Evolutionary conservation across 1,284 basidiomycete genomes (phyloP).

Genomic region (Pascua guehoae): DNA sequence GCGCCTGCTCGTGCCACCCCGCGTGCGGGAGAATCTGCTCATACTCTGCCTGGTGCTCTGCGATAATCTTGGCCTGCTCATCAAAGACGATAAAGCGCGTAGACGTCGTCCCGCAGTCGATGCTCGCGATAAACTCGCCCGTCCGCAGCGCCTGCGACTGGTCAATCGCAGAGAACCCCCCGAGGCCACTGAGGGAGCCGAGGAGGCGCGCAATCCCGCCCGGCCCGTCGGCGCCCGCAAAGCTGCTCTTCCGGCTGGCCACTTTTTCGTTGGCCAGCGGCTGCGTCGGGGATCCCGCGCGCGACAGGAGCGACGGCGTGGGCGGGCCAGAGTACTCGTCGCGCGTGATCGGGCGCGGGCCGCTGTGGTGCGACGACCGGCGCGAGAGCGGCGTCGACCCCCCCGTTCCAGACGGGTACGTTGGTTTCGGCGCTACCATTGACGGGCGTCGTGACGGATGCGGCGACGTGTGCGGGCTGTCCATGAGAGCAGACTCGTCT

Average conservation of each 20-base stretch:
- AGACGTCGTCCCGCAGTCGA: slow-evolving; percentile 93
- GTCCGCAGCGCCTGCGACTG: slow-evolving; percentile 27
- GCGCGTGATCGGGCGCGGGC: slow-evolving; percentile 37
- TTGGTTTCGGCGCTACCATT: slow-evolving; percentile 15
- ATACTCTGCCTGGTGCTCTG: slow-evolving; percentile 83
- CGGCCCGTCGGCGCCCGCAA: slow-evolving; percentile 20
- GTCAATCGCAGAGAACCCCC: slow-evolving; percentile 28
- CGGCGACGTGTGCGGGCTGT: slow-evolving; percentile 21
- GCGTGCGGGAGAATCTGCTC: slow-evolving; percentile 86
- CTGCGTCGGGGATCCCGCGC: slow-evolving; percentile 47
- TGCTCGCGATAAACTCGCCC: slow-evolving; percentile 74
- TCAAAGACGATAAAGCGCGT: slow-evolving; percentile 94
- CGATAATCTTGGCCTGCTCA: slow-evolving; percentile 79
- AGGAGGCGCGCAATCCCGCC: slow-evolving; percentile 12
- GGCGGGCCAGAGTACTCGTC: slow-evolving; percentile 37
- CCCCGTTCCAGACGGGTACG: slow-evolving; percentile 1
- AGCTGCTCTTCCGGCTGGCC: slow-evolving; percentile 18
- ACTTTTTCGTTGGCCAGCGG: slow-evolving; percentile 41
- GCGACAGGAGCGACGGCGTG: slow-evolving; percentile 44
- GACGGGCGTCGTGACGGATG: slow-evolving; percentile 23
- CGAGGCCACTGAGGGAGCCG: slow-evolving; percentile 20
- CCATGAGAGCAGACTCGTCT: slow-evolving; percentile 16
- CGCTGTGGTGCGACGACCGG: slow-evolving; percentile 32
- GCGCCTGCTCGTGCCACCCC: slow-evolving; percentile 96
- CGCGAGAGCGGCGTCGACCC: slow-evolving; percentile 25